These are phyloP conservation scores for Sphagnum contortum DNA, from an alignment of 225 moss, liverwort and hornwort species.

Conservation along the genomic window DNA sequence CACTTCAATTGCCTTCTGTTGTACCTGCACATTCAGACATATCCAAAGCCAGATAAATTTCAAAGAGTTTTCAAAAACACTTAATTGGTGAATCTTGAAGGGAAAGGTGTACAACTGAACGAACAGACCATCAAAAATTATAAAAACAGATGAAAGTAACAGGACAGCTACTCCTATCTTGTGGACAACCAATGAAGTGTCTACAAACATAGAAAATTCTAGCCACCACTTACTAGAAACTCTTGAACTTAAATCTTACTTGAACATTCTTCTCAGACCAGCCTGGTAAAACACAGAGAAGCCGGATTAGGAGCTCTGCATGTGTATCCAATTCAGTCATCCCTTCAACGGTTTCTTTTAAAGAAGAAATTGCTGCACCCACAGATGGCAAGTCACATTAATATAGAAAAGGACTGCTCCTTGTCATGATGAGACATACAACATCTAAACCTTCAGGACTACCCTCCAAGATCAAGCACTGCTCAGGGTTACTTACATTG, in stretches of 20 bases:
- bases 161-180: not conserved
- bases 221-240: too few relatives aligned
- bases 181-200: not conserved
- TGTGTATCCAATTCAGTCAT: slow-evolving; percentile 38
- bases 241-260: slow-evolving; percentile 10
- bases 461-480: too few relatives aligned
- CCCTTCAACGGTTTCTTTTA: slow-evolving; percentile 44
- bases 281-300: slow-evolving; percentile 77
- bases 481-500: too few relatives aligned
- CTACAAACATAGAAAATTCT: too few relatives aligned
- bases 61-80: too few relatives aligned
- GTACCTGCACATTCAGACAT: slow-evolving; percentile 35
- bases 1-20: slow-evolving; percentile 84
- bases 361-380: slow-evolving; percentile 43
- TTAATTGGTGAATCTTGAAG: too few relatives aligned
- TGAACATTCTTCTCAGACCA: slow-evolving; percentile 99
- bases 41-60: not conserved
- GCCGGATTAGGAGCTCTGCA: slow-evolving; percentile 64
- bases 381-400: slow-evolving; percentile 1
- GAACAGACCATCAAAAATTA: not conserved
- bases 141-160: not conserved
- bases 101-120: too few relatives aligned
- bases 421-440: too few relatives aligned
- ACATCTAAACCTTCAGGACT: too few relatives aligned
- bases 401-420: too few relatives aligned